Base-by-base conservation (phyloP, 768 basidiomycete species). In the Tephrocybe sp. region DNA sequence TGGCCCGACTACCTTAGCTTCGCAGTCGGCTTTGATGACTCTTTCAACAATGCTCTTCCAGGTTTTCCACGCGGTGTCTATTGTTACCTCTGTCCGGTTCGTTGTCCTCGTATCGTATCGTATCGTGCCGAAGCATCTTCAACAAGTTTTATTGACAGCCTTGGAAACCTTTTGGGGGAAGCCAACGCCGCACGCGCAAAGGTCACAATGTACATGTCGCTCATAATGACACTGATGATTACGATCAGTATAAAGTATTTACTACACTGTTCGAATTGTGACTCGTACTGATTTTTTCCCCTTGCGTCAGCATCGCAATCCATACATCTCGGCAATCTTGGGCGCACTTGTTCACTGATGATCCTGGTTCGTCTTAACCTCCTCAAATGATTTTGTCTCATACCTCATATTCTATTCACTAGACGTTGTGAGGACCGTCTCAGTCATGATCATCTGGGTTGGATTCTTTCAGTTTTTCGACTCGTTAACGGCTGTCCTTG, bases 401-500 rank as follows among this genome's bases (percentile, higher is more conserved):
- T 26, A 26, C 26, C 3, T 4, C 26, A 7, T 26, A 26, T 26
- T 26, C 26, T 26, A 26, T 26, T 3, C 3, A 26, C 3, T 26
- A 26, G 26, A 26, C 7, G 26, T 26, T 4, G 26, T 26, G 26
- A 26, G 7, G 26, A 26, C 5, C 16, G 36, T 31, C 20, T 20
- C 20, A 2, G 10, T 17, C 14, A 30, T 10, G 36, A 26, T 58
- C 7, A 17, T n/a, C 31, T 13, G 13, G 22, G 82, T 95, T 4
- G 82, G 84, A 5, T 70, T 86, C 17, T 88, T 84, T 75, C 88
- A 96, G 67, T 79, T 95, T 5, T 85, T 93, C 48, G 96, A 98
- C 59, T 89, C 85, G 1, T 72, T 82, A 8, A 63, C 75, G 5
- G 83, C 78, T 0, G 79, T 93, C 4, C 75, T 82, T 0, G 78